Percentiles rank a stretch among this genome's conserved stretches.
phyloP scores from a whole-genome alignment of 2,329 filamentous ascomycete genomes.

The Juglanconis oblonga region DNA sequence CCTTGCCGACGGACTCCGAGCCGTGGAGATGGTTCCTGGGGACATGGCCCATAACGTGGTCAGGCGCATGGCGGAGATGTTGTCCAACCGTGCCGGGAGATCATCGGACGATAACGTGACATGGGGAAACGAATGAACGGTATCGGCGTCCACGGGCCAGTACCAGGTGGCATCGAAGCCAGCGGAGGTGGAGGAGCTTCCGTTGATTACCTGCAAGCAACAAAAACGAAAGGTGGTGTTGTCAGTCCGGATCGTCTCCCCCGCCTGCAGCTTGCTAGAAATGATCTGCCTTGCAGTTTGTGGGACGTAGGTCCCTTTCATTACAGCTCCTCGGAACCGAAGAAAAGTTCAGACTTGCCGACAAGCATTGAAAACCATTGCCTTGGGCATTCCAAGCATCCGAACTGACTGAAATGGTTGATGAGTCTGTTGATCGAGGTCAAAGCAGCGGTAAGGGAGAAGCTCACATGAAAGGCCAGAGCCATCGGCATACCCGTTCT shows the following conservation, averaged over 20 bases:
- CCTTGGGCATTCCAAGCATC: constrained; percentile 31
- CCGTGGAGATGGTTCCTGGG: constrained; percentile 20
- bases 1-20: constrained; percentile 17
- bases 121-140: constrained; percentile 32
- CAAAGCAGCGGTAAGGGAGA: not conserved
- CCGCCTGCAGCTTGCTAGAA: not conserved
- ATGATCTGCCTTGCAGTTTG: not conserved
- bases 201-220: constrained; percentile 13
- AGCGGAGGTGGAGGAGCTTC: constrained; percentile 2
- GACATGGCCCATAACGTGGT: constrained; percentile 29
- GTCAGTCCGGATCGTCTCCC: not conserved
- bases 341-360: constrained; percentile 21
- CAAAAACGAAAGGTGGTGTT: not conserved
- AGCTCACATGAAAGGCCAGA: constrained; percentile 11
- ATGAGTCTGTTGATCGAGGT: not conserved
- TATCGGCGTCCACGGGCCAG: constrained; percentile 25
- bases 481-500: constrained; percentile 22
- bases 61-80: constrained; percentile 27
- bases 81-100: constrained; percentile 27
- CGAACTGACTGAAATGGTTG: constrained; percentile 23
- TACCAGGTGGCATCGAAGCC: constrained; percentile 32
- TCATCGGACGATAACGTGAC: constrained; percentile 27
- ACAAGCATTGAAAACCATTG: constrained; percentile 29
- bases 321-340: not conserved
- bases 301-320: not conserved